phyloP scores from a whole-genome alignment of 306 rosid species.

The Gastrolobium villosum region DNA sequence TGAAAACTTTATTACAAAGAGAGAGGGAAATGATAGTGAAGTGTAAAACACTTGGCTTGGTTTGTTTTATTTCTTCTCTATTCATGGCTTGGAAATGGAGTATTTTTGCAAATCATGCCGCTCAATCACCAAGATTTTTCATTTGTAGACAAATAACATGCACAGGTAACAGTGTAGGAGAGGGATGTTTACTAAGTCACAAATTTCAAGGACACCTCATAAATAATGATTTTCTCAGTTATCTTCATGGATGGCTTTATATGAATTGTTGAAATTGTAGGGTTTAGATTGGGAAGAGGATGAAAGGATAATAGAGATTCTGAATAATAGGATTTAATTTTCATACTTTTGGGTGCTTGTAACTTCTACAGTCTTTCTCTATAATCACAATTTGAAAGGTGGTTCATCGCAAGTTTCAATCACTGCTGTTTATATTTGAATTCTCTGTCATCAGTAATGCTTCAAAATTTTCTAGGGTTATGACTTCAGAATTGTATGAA shows the following conservation, averaged over 20 bases:
- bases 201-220: conserved; percentile 59
- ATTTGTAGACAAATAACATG: conserved; percentile 28
- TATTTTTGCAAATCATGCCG: conserved; percentile 60
- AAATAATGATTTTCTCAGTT: conserved; percentile 67
- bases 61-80: background rate
- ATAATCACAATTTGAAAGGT: conserved; percentile 30
- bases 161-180: conserved; percentile 10
- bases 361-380: conserved; percentile 29
- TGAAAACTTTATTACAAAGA: conserved; percentile 11
- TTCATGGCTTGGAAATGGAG: conserved; percentile 40
- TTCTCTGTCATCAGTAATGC: conserved; percentile 33
- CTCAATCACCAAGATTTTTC: conserved; percentile 32
- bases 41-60: conserved; percentile 19
- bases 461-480: conserved; percentile 39
- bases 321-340: conserved; percentile 20
- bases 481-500: conserved; percentile 45
- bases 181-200: conserved; percentile 20
- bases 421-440: conserved; percentile 33
- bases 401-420: conserved; percentile 23
- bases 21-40: conserved; percentile 11
- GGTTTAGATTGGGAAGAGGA: conserved; percentile 33
- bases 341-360: conserved; percentile 37
- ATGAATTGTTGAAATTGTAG: conserved; percentile 36
- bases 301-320: conserved; percentile 5
- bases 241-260: conserved; percentile 72